Evolutionary conservation across 805 yeast genomes (phyloP).

Genomic region (Pichia heedii): DNA sequence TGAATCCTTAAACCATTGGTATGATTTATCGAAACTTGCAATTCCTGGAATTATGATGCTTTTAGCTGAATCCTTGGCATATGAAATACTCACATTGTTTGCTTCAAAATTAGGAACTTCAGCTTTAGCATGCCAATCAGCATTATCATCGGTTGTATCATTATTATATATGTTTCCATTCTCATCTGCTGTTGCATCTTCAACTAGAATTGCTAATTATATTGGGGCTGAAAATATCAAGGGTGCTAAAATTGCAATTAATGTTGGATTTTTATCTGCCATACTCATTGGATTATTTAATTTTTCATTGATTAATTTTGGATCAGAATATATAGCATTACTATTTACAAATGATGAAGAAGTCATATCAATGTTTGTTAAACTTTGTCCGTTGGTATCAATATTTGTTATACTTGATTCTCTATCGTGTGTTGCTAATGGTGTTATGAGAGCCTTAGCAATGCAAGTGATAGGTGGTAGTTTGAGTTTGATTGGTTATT

Average conservation of each 20-base stretch:
- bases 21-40: constrained; percentile 36
- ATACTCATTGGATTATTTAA: constrained; percentile 30
- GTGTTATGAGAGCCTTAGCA: constrained; percentile 69
- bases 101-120: constrained; percentile 45
- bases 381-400: constrained; percentile 56
- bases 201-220: constrained; percentile 47
- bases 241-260: constrained; percentile 31
- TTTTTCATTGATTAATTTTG: constrained; percentile 36
- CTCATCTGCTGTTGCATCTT: constrained; percentile 46
- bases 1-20: constrained; percentile 28
- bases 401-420: constrained; percentile 63
- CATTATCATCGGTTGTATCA: constrained; percentile 43
- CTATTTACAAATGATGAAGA: constrained; percentile 55
- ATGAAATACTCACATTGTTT: constrained; percentile 45
- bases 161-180: constrained; percentile 48
- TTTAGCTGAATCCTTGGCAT: constrained; percentile 48
- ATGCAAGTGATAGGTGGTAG: constrained; percentile 65
- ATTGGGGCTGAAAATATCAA: constrained; percentile 35
- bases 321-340: constrained; percentile 41
- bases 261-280: constrained; percentile 32
- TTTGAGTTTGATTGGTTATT: constrained; percentile 62
- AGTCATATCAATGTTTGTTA: constrained; percentile 43
- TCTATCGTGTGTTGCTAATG: constrained; percentile 61
- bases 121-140: constrained; percentile 48
- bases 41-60: constrained; percentile 47